Evolutionary conservation across 805 yeast genomes (phyloP).

Genomic region (Teunomyces cretensis): DNA sequence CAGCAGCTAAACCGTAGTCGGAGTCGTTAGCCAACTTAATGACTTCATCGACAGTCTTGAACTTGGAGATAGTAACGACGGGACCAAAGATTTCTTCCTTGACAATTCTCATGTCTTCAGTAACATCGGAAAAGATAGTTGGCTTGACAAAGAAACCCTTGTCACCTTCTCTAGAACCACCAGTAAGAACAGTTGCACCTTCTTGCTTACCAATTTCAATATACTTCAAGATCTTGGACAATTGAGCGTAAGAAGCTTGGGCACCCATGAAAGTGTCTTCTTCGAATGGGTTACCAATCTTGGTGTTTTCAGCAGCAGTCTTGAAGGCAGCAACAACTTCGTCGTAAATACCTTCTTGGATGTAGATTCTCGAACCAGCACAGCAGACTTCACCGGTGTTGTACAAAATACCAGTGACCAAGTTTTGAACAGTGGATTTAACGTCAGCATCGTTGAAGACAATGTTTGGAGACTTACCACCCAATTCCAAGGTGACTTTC

Average conservation of each 20-base stretch:
- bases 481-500: slow-evolving; percentile 91
- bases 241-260: slow-evolving; percentile 79
- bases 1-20: slow-evolving; percentile 86
- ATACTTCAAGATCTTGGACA: slow-evolving; percentile 72
- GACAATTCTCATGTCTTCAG: slow-evolving; percentile 70
- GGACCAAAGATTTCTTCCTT: slow-evolving; percentile 96
- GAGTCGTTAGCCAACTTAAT: slow-evolving; percentile 76
- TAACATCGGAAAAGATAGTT: slow-evolving; percentile 82
- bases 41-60: slow-evolving; percentile 79
- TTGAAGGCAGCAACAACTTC: slow-evolving; percentile 65
- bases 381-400: slow-evolving; percentile 96
- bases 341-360: slow-evolving; percentile 84
- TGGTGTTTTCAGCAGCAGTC: slow-evolving; percentile 51
- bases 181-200: slow-evolving; percentile 81
- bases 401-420: slow-evolving; percentile 81
- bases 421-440: slow-evolving; percentile 70
- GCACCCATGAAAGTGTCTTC: slow-evolving; percentile 85
- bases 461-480: slow-evolving; percentile 94
- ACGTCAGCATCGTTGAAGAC: slow-evolving; percentile 84
- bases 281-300: slow-evolving; percentile 84
- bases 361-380: slow-evolving; percentile 89
- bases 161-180: slow-evolving; percentile 74
- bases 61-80: slow-evolving; percentile 80
- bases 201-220: slow-evolving; percentile 75
- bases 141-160: slow-evolving; percentile 77